These are phyloP conservation scores for Oidium heveae DNA, from an alignment of 2,329 filamentous ascomycete genomes.

Conservation along the genomic window DNA sequence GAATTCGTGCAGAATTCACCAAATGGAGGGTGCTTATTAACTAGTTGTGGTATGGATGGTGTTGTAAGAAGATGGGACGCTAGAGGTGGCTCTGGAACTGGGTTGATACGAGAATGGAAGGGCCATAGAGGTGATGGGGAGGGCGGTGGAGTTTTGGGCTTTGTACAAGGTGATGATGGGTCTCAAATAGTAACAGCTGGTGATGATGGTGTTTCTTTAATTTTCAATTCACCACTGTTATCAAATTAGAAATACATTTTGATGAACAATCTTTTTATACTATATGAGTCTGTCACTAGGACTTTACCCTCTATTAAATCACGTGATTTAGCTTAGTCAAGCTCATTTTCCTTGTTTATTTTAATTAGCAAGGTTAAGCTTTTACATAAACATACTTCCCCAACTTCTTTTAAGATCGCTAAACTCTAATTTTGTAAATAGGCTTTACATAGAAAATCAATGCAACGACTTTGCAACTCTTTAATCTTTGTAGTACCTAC, in stretches of 20 bases:
- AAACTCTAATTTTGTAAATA: too few species aligned
- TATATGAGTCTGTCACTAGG: too few species aligned
- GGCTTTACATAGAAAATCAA: too few species aligned
- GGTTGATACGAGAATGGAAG: slow-evolving; percentile 65
- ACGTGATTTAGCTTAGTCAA: too few species aligned
- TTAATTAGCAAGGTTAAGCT: too few species aligned
- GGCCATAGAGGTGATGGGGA: slow-evolving; percentile 69
- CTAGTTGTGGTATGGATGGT: slow-evolving; percentile 77
- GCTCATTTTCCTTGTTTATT: too few species aligned
- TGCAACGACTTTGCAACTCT: too few species aligned
- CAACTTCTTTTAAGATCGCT: too few species aligned
- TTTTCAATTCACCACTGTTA: slow-evolving; percentile 28
- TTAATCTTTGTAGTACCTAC: too few species aligned
- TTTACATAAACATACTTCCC: too few species aligned
- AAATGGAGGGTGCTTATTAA: slow-evolving; percentile 42
- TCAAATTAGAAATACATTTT: neutral
- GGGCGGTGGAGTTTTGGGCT: slow-evolving; percentile 70
- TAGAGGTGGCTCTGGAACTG: slow-evolving; percentile 40
- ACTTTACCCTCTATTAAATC: too few species aligned
- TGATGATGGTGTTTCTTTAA: slow-evolving; percentile 50
- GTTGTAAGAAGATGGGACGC: slow-evolving; percentile 76
- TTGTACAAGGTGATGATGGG: slow-evolving; percentile 54
- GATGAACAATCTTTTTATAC: too few species aligned
- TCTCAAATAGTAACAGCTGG: slow-evolving; percentile 66
- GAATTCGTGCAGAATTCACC: slow-evolving; percentile 44